phyloP scores from a whole-genome alignment of 371 early-diverging fungal genomes.

The Lichtheimia hyalospora region DNA sequence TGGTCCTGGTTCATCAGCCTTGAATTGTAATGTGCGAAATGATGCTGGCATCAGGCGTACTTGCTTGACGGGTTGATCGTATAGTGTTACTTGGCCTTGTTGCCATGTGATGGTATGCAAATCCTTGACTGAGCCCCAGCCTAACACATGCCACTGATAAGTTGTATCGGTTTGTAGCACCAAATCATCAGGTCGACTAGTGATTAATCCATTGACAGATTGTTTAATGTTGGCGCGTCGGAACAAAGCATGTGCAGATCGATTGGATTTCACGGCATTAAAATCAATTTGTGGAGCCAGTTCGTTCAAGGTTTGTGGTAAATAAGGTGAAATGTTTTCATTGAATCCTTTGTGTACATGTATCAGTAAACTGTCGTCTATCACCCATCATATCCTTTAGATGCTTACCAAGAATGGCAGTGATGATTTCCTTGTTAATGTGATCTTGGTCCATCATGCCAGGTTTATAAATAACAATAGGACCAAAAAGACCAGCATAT shows the following conservation, averaged over 20 bases:
- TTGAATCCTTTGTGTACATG: slow-evolving; percentile 23
- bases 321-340: slow-evolving; percentile 40
- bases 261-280: slow-evolving; percentile 7
- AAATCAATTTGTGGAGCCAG: slow-evolving; percentile 10
- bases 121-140: slow-evolving; percentile 44
- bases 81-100: slow-evolving; percentile 11
- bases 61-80: slow-evolving; percentile 12
- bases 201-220: slow-evolving; percentile 36
- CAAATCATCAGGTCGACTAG: slow-evolving; percentile 27
- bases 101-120: slow-evolving; percentile 34
- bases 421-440: slow-evolving; percentile 32
- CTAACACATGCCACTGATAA: slow-evolving; percentile 38
- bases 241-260: slow-evolving; percentile 7
- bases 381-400: not conserved
- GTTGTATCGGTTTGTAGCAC: slow-evolving; percentile 8
- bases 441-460: slow-evolving; percentile 25
- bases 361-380: not conserved
- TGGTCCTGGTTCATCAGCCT: slow-evolving; percentile 8
- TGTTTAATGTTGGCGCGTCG: slow-evolving; percentile 25
- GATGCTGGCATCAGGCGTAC: slow-evolving; percentile 40
- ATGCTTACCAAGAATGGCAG: slow-evolving; percentile 35
- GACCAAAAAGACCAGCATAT: slow-evolving; percentile 48
- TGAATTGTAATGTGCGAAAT: slow-evolving; percentile 29
- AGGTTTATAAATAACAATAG: slow-evolving; percentile 43
- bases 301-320: slow-evolving; percentile 24